Evolutionary conservation across 176 grass and related monocot genomes (phyloP).

Genomic region (Hyparrhenia diplandra): DNA sequence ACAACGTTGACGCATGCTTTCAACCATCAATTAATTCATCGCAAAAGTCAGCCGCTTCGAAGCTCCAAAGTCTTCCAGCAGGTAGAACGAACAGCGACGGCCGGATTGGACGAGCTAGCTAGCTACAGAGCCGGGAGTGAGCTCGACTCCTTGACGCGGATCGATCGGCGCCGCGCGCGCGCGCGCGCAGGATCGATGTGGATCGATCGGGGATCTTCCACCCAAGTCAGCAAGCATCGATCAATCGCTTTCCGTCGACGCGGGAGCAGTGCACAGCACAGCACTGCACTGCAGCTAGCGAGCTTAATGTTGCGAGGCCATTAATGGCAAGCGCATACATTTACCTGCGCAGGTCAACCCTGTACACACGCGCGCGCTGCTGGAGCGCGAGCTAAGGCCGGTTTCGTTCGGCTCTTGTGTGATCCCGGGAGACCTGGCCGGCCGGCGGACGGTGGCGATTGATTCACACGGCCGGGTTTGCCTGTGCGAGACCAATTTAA

Average conservation of each 20-base stretch:
- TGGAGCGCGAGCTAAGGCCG: no score
- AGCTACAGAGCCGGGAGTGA: neutral
- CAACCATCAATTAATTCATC: neutral
- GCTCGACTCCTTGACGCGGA: neutral
- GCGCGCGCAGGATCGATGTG: neutral
- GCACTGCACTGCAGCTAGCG: no score
- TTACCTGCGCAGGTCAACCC: no score
- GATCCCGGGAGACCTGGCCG: neutral
- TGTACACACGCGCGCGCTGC: no score
- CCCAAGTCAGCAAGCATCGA: neutral
- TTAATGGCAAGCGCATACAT: no score
- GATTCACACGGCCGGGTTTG: neutral
- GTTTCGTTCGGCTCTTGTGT: no score
- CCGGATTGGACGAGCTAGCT: no score
- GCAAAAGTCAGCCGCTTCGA: constrained; percentile 21
- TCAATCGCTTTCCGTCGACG: constrained; percentile 25
- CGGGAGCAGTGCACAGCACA: no score
- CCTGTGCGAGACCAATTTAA: constrained; percentile 7
- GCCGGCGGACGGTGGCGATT: neutral
- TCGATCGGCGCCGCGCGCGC: no score
- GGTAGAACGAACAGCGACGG: neutral
- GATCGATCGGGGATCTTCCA: no score
- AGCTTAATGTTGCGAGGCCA: no score
- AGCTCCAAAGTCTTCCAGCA: constrained; percentile 11
- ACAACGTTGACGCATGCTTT: neutral